Base-by-base conservation (phyloP, 495 filamentous ascomycete species). In the Neurospora sp. region DNA sequence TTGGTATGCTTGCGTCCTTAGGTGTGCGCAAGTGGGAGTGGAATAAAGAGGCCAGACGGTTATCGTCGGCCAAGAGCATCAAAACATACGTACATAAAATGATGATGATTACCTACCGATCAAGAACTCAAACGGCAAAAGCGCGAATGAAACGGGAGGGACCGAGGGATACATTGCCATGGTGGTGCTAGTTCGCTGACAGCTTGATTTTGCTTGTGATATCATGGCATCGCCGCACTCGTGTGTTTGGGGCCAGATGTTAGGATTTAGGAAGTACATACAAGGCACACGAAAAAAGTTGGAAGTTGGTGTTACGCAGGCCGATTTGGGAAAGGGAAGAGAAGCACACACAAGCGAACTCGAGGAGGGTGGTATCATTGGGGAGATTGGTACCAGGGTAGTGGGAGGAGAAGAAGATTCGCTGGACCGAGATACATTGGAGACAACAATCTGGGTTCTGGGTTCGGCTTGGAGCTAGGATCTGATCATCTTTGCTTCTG, bases 191-290 rank as follows among this genome's bases (percentile, higher is more conserved):
- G 40, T 45, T 27, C 40, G 40, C 20, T 42, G 8, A 59, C 48
- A 59, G 12, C 37, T 39, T 73, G 69, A 73, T 73, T 73, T 70
- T 39, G 72, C 72, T 73, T 73, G 69, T 73, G 31, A 61, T 70
- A 70, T 59, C 61, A 59, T 39, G 31, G 72, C 72, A 73, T 70
- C 44, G 35, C 31, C 27, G 48, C 48, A 59, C 20, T 59, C 48
- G 48, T 59, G 48, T 27, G 48, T 14, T 59, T 31, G 48, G 10
- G 48, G 48, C 48, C 53, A 61, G 22, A 61, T 61, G 53, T 61
- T 16, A 16, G 22, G 22, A 61, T 61, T 61, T 14, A 31, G 22
- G 53, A 61, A 31, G 53, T 31, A 61, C 53, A 12, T 61, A 61
- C 53, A 12, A 31, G 53, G 20, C 45, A 31, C 27, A 61, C 22